These are phyloP conservation scores for Beta corolliflora DNA, from an alignment of 179 eudicot genomes.

Conservation along the genomic window DNA sequence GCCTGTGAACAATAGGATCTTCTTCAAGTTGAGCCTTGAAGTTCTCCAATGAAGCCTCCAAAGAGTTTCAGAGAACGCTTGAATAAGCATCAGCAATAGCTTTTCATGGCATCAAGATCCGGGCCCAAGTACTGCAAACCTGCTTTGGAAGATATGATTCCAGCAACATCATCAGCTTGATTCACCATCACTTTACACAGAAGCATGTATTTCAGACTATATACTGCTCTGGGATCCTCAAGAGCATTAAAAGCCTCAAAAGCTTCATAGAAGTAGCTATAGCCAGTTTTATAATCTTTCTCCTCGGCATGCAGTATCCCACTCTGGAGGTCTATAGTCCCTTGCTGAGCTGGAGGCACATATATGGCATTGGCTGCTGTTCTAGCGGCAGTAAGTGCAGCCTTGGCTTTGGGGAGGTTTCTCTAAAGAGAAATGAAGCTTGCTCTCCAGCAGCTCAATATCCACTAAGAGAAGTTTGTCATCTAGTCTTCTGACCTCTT, in stretches of 20 bases:
- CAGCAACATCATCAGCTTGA: conserved; percentile 92
- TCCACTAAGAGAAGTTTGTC: conserved; percentile 91
- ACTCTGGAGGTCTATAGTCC: conserved; percentile 85
- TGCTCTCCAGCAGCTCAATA: conserved; percentile 81
- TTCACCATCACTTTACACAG: conserved; percentile 90
- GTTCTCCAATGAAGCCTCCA: conserved; percentile 68
- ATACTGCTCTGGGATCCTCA: conserved; percentile 81
- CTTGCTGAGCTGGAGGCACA: conserved; percentile 97
- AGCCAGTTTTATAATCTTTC: conserved; percentile 86
- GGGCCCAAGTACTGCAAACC: conserved; percentile 85
- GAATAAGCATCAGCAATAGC: conserved; percentile 89
- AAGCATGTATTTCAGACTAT: conserved; percentile 91
- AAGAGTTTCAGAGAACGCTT: conserved; percentile 74
- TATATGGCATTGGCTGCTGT: conserved; percentile 96
- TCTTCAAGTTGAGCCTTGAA: conserved; percentile 77
- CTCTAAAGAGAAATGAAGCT: conserved; percentile 88
- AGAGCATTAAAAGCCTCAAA: conserved; percentile 92
- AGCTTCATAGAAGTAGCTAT: conserved; percentile 89
- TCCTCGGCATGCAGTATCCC: conserved; percentile 96
- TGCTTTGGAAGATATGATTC: conserved; percentile 82
- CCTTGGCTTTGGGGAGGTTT: conserved; percentile 93
- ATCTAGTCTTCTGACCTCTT: conserved; percentile 88
- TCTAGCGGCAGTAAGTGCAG: conserved; percentile 90
- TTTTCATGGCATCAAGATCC: conserved; percentile 93
- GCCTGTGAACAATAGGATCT: conserved; percentile 88